Conservation (phyloP, 2,329 filamentous ascomycete species). For the Pezicula neosporulosa region DNA sequence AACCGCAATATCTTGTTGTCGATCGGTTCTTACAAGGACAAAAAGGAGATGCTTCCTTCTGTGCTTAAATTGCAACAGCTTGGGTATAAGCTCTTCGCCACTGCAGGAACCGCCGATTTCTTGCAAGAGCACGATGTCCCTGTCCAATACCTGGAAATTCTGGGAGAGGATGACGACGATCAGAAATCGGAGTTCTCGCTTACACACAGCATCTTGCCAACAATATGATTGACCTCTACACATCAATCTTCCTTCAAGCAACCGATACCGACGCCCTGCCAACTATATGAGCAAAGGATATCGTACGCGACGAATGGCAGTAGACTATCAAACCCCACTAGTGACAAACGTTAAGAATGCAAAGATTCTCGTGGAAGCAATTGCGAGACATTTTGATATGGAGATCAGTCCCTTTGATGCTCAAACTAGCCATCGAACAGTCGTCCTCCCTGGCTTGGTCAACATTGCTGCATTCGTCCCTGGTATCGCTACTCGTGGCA, state of each 20-base stretch:
- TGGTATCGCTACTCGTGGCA: slow-evolving; percentile 61
- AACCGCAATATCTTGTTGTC: slow-evolving; percentile 95
- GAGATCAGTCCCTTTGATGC: slow-evolving; percentile 82
- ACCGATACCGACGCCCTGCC: slow-evolving; percentile 91
- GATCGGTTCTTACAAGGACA: slow-evolving; percentile 96
- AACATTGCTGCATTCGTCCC: slow-evolving; percentile 81
- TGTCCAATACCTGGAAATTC: slow-evolving; percentile 89
- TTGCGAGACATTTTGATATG: slow-evolving; percentile 83
- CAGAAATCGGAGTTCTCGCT: slow-evolving; percentile 96
- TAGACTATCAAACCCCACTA: slow-evolving; percentile 89
- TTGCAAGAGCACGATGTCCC: slow-evolving; percentile 87
- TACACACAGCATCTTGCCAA: slow-evolving; percentile 96
- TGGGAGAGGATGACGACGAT: slow-evolving; percentile 73
- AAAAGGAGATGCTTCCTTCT: slow-evolving; percentile 93
- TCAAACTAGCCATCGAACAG: slow-evolving; percentile 81
- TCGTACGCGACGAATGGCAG: slow-evolving; percentile 93
- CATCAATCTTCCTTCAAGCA: slow-evolving; percentile 98
- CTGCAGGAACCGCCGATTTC: slow-evolving; percentile 94
- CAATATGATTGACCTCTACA: slow-evolving; percentile 97
- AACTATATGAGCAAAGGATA: slow-evolving; percentile 99
- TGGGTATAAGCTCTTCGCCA: slow-evolving; percentile 94
- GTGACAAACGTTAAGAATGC: slow-evolving; percentile 99
- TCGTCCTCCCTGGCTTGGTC: slow-evolving; percentile 71
- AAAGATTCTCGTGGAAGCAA: slow-evolving; percentile 93
- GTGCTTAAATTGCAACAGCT: slow-evolving; percentile 85